Base-by-base conservation (phyloP, 192 early-diverging fungal species). In the Linnemannia schmuckeri region DNA sequence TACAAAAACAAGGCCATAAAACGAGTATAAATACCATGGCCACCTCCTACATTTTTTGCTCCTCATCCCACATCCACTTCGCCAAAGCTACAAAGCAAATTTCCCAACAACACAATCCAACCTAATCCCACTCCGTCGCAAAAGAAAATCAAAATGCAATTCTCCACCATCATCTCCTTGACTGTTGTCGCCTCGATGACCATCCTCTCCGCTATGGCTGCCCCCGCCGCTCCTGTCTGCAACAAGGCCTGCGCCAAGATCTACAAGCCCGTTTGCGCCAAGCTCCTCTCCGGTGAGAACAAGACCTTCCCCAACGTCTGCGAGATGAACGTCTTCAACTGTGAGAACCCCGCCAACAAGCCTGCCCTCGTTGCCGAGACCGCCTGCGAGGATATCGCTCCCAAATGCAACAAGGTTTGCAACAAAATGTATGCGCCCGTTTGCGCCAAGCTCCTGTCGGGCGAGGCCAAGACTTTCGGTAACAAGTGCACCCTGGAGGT, bases 311-410 rank as follows among this genome's bases (percentile, higher is more conserved):
- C 35, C 30, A 72, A 72, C 70, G 22, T 18, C 70, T 72, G 70
- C 38, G 38, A 72, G 40, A 38, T 72, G 38, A 42, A 38, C 40
- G 40, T 72, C 4, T 72, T 42, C 37, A 38, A 72, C 38, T 72
- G 70, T 40, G 70, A 72, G 70, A 72, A 72, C 70, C 70, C 70
- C 70, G 8, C 38, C 41, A 42, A 41, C 70, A 72, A 72, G 70
- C 20, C 18, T n/a, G 30, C 70, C 41, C 38, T 72, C 20, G 41
- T 42, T 13, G 41, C 70, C 70, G 41, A 72, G 70, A 42, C 38
- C 7, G 37, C 70, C 7, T 72, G 70, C 70, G 70, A 72, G 70
- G 70, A 63, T 63, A 30, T 63, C 3, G 61, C 61, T 30, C 61
- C 61, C 9, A 27, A n/a, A 6, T 57, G 55, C 55, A 57, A 57